phyloP scores from a whole-genome alignment of 108 stramenopile genomes.

The Skeletonema potamos region DNA sequence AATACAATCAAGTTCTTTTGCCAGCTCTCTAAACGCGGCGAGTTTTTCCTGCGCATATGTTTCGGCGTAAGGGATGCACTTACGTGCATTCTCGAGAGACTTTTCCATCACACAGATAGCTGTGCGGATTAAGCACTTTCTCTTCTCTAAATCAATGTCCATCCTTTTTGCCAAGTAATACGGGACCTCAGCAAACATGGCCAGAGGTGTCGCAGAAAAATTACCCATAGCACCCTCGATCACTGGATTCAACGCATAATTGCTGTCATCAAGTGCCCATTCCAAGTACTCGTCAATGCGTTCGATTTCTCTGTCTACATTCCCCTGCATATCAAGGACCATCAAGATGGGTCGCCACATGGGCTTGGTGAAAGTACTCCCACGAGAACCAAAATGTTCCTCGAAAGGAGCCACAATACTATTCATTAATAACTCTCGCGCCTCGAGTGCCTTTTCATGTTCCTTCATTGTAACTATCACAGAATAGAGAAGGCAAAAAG shows the following conservation, averaged over 20 bases:
- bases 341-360: slow-evolving; percentile 52
- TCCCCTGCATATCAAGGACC: slow-evolving; percentile 50
- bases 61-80: not conserved
- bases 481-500: slow-evolving; percentile 58
- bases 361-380: slow-evolving; percentile 49
- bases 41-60: not conserved
- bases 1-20: not conserved
- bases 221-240: slow-evolving; percentile 28
- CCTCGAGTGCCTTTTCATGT: slow-evolving; percentile 44
- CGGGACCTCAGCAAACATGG: slow-evolving; percentile 30
- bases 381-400: slow-evolving; percentile 43
- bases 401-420: slow-evolving; percentile 49
- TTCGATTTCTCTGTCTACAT: slow-evolving; percentile 17
- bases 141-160: slow-evolving; percentile 3
- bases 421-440: slow-evolving; percentile 36
- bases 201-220: slow-evolving; percentile 26
- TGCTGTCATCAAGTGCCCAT: slow-evolving; percentile 56
- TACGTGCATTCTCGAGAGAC: slow-evolving; percentile 13
- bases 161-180: slow-evolving; percentile 30
- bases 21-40: not conserved
- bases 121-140: slow-evolving; percentile 9
- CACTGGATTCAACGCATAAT: slow-evolving; percentile 10
- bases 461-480: slow-evolving; percentile 55
- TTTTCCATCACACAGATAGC: slow-evolving; percentile 25
- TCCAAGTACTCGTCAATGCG: slow-evolving; percentile 48